Evolutionary conservation across 2,329 filamentous ascomycete species (phyloP), one percentile per base, ranked within the genome.

Genomic region (Apiospora pterosperma): DNA sequence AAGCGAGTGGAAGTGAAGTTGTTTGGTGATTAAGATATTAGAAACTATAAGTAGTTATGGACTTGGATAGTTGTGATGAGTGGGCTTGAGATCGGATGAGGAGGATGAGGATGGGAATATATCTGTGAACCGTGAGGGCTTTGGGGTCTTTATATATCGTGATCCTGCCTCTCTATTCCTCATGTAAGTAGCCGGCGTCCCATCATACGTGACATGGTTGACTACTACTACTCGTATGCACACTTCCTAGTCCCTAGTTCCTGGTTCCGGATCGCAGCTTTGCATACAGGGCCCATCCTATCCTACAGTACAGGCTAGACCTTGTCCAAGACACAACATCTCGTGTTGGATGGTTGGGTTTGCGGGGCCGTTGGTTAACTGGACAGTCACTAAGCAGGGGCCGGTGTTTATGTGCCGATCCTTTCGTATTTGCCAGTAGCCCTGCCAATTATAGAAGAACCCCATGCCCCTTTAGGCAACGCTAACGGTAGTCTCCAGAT

Each of bases 341-440:
- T 66, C 65, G 65, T 66, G 65, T 66, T 66, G 60, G 21, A 42
- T 23, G 38, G 25, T 42, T 42, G 39, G 59, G 21, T 44, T 42
- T 61, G 59, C 59, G 38, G 59, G 36, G 59, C 34, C 36, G 41
- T n/a, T 52, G 62, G 34, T 28, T 48, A 23, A 44, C 34, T 42
- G 25, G 64, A 41, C 62, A 62, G 52, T 44, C 34, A n/a, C 21
- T n/a, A 39, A 10, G 19, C 39, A 58, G 59, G 41, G 58, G 64
- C 61, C 41, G 48, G 28, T 64, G 62, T 36, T 21, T 1, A 36
- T 60, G n/a, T 62, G 60, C 38, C 59, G 65, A 66, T 66, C 65
- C 58, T 31, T 66, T 66, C 65, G 65, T 66, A 63, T 66, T 61
- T 23, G 48, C 62, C 25, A 28, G n/a, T 23, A 38, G 16, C 23